A percentile compares a stretch with the other conserved stretches of the same genome.
phyloP scores from a whole-genome alignment of 2,329 filamentous ascomycete genomes.

The Ophiostoma sp. region DNA sequence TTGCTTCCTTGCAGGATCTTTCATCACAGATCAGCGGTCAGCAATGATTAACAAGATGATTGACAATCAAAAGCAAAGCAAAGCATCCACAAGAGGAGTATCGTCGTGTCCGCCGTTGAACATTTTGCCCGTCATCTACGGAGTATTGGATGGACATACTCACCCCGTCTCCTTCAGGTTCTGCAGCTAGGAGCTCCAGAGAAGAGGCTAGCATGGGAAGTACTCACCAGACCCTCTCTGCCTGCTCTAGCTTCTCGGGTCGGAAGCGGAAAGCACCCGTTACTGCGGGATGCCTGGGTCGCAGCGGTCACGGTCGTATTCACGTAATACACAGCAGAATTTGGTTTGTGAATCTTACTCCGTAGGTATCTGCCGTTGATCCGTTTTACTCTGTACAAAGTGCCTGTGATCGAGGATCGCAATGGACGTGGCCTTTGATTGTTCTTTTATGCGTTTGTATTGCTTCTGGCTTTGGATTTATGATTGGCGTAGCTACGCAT shows the following conservation, averaged over 20 bases:
- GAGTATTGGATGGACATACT: neutral
- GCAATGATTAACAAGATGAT: neutral
- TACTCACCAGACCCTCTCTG: neutral
- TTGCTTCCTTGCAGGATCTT: slow-evolving; percentile 1
- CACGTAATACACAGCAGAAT: neutral
- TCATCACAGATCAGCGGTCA: slow-evolving; percentile 1
- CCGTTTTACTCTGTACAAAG: too few species aligned
- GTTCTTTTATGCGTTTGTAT: neutral
- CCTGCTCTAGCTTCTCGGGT: neutral
- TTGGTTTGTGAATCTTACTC: neutral
- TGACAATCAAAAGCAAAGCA: neutral
- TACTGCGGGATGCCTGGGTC: neutral
- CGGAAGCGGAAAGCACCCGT: slow-evolving; percentile 5
- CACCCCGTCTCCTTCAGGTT: neutral
- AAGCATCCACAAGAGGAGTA: neutral
- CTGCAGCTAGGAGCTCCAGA: neutral
- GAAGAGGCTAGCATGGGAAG: neutral
- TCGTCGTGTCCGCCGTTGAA: neutral
- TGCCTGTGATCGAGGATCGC: neutral
- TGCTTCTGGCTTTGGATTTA: neutral
- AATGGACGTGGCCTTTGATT: neutral
- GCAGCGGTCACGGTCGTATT: neutral
- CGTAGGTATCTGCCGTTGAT: neutral
- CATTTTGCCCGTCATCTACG: neutral
- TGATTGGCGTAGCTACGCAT: neutral